A percentile compares a stretch with the other conserved stretches of the same genome.
Evolutionary conservation across 345 rosid genomes (phyloP).

Genomic region (Acer yangbiense): DNA sequence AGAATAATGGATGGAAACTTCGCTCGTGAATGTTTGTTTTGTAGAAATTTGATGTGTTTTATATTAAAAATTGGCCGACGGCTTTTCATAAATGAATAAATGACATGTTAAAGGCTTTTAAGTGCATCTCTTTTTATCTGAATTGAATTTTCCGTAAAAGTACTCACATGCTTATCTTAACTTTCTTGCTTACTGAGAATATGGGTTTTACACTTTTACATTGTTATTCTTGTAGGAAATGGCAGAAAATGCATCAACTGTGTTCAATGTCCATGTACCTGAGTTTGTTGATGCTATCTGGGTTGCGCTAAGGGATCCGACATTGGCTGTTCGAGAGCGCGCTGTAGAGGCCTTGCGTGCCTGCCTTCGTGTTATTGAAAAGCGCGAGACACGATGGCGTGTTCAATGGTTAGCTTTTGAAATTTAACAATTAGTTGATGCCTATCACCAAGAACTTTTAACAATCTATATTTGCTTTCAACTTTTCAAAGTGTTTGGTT

Average conservation of each 20-base stretch:
- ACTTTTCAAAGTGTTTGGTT: not conserved
- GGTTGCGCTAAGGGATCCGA: constrained; percentile 97
- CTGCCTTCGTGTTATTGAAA: constrained; percentile 97
- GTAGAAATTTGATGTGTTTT: not conserved
- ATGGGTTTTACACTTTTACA: constrained; percentile 2
- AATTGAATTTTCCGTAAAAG: not conserved
- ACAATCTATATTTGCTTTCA: not conserved
- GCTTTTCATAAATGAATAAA: not conserved
- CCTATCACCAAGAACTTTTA: not conserved
- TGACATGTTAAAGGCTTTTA: not conserved
- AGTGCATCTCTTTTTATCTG: not conserved
- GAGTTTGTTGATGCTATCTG: constrained; percentile 97
- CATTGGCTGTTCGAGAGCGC: constrained; percentile 79
- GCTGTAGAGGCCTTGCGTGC: constrained; percentile 99
- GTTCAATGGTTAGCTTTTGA: constrained; percentile 82
- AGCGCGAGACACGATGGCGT: constrained; percentile 99
- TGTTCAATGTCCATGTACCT: constrained; percentile 95
- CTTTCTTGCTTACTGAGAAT: not conserved
- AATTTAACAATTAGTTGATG: constrained; percentile 3
- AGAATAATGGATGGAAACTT: not conserved
- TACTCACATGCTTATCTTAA: not conserved
- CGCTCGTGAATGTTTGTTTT: not conserved
- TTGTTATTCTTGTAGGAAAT: constrained; percentile 61
- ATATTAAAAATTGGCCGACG: not conserved
- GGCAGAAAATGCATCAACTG: constrained; percentile 99